Evolutionary conservation across 2,329 filamentous ascomycete species (phyloP), one percentile per base, ranked within the genome.

Genomic region (Metarhizium guizhouense): DNA sequence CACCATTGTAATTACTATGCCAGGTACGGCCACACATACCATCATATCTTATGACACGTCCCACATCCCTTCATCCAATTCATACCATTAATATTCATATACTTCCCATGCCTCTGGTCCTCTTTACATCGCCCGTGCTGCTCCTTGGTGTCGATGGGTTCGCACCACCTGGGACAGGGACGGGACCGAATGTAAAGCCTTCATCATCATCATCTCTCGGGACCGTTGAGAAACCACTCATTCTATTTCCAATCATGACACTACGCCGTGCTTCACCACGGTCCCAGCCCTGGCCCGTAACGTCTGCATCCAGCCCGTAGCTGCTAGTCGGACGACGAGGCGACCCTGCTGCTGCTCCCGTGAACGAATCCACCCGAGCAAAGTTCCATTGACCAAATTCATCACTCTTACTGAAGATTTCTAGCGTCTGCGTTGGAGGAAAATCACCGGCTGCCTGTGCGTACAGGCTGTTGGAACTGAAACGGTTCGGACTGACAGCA

Each of bases 401-500:
- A 53, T 82, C 77, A 58, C 77, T 76, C 67, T 83, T 84, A 56
- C 79, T 82, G 59, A 82, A 84, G 25, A 84, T 76, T 60, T 83
- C 81, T 34, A 84, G 76, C 6, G 77, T 80, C 56, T 80, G 76
- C 7, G 76, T 79, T 6, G 80, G 72, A 38, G 71, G 63, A 20
- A 67, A 65, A 40, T 30, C 25, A 8, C 30, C 34, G 8, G 62
- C 63, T 29, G 66, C 63, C 1, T 74, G 65, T 2, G 76, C 79
- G 59, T 82, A 83, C 2, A 80, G 80, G 61, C 84, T 84, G 66
- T 83, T 84, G 58, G 80, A 83, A 65, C 80, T 82, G 68, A 83
- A 81, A 6, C 80, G 77, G 51, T 71, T 67, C 52, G 60, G 40
- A 14, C 42, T 52, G 25, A 29, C 64, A 18, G 58, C 58, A 20